Evolutionary conservation across 257 asterid species (phyloP), one percentile per base, ranked within the genome.

Genomic region (Leonotis leonurus): DNA sequence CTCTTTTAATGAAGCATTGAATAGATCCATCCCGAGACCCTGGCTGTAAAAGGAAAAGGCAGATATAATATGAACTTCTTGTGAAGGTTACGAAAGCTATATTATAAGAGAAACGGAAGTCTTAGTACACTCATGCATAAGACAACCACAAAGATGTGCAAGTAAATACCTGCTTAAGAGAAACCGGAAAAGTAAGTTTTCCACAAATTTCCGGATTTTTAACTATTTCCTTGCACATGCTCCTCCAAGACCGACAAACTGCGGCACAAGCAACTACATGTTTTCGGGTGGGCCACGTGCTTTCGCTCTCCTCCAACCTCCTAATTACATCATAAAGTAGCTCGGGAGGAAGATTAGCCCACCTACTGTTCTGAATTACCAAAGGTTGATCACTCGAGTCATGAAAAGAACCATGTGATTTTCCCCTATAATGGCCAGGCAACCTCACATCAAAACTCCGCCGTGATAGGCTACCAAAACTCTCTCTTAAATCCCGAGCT

Each of bases 1-100:
- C 82, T 69, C 89, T 77, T 78, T 83, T 83, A 44, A 83, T 83
- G 72, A 80, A 83, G 82, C 90, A 83, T 36, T 83, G 90, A n/a
- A 83, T 80, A 30, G 81, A 70, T 54, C 87, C 87, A 59, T 83
- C 90, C 45, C 87, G 86, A 69, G 73, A 53, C 25, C 90, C 90
- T 6, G 90, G 87, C 86, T 82, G 80, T 5, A 64, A 46, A 60
- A 4, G 33, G 26, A 60, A 62, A 41, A 36, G 11, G 5, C 20
- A 73, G 20, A 25, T 22, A 45, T 30, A 27, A 40, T 22, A 33
- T 64, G 27, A 66, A 33, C 62, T 22, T 24, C 54, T 27, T 26
- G 13, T 26, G 20, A 48, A 60, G 45, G 18, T 13, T 39, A 40
- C 25, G 14, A 70, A 70, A 43, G 16, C 41, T 45, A 49, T 63